Conservation (phyloP, 1,284 basidiomycete genomes). For the Moesziomyces sp. region DNA sequence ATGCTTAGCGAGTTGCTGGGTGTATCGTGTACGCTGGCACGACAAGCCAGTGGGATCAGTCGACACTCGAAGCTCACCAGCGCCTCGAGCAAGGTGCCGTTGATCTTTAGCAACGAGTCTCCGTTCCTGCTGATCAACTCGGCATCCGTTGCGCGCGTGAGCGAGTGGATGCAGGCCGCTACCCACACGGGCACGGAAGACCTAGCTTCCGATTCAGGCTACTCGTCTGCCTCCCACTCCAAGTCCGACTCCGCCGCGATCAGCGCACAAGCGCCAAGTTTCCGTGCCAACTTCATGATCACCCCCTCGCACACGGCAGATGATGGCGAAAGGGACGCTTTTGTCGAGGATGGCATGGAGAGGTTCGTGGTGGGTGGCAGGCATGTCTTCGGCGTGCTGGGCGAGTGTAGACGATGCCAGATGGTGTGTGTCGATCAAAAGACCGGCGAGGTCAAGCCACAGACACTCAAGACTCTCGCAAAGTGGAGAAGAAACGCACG, state of each 20-base stretch:
- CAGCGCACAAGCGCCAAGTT: slow-evolving; percentile 31
- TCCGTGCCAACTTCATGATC: slow-evolving; percentile 54
- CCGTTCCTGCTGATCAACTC: slow-evolving; percentile 55
- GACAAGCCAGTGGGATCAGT: slow-evolving; percentile 19
- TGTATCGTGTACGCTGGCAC: slow-evolving; percentile 42
- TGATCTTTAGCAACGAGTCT: slow-evolving; percentile 55
- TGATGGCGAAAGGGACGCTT: neutral
- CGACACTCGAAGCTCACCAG: slow-evolving; percentile 37
- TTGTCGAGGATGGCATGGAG: slow-evolving; percentile 29
- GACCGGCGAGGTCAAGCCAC: slow-evolving; percentile 39
- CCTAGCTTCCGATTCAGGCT: slow-evolving; percentile 35
- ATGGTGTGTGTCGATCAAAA: slow-evolving; percentile 52
- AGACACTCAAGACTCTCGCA: slow-evolving; percentile 41
- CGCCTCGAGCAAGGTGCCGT: slow-evolving; percentile 33
- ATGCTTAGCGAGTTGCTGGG: slow-evolving; percentile 42
- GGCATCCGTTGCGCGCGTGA: slow-evolving; percentile 35
- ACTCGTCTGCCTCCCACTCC: slow-evolving; percentile 25
- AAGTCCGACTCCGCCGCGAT: neutral
- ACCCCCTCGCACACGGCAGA: slow-evolving; percentile 2
- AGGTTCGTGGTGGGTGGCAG: slow-evolving; percentile 31
- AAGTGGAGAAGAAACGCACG: slow-evolving; percentile 32
- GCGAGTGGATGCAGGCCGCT: slow-evolving; percentile 30
- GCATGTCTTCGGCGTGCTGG: slow-evolving; percentile 44
- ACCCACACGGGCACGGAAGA: slow-evolving; percentile 9
- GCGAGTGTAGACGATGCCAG: slow-evolving; percentile 48